Percentiles rank a stretch among this genome's conserved stretches.
Conservation (phyloP, 768 basidiomycete species). For the Boletus reticuloceps region DNA sequence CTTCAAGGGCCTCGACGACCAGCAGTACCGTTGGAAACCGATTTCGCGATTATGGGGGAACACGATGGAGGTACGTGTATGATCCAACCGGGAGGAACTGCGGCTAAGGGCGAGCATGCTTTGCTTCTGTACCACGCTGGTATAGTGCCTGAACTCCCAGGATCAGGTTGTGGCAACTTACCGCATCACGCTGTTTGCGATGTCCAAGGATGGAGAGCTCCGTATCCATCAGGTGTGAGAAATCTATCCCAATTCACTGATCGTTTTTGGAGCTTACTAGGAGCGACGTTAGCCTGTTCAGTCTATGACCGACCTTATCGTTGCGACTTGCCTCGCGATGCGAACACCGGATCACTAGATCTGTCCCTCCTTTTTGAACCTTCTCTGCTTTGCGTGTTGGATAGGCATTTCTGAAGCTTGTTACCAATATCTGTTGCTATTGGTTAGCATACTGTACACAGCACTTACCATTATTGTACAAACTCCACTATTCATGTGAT, state of each 20-base stretch:
- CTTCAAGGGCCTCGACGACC: slow-evolving; percentile 25
- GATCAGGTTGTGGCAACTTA: slow-evolving; percentile 30
- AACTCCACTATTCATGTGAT: background rate
- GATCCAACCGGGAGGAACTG: no score
- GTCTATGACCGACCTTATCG: slow-evolving; percentile 28
- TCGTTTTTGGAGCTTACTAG: slow-evolving; percentile 3
- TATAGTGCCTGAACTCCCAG: slow-evolving; percentile 24
- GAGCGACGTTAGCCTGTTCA: slow-evolving; percentile 14
- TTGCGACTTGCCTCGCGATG: slow-evolving; percentile 32
- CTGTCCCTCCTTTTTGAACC: background rate
- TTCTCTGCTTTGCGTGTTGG: background rate
- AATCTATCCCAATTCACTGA: background rate
- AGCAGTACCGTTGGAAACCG: slow-evolving; percentile 25
- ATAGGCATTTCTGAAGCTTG: background rate
- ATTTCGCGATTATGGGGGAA: slow-evolving; percentile 10
- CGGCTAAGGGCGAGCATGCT: no score
- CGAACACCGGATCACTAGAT: slow-evolving; percentile 29
- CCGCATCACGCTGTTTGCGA: slow-evolving; percentile 27
- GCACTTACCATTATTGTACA: slow-evolving; percentile 4
- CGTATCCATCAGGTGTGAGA: slow-evolving; percentile 27
- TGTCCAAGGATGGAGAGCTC: slow-evolving; percentile 32
- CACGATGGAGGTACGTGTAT: slow-evolving; percentile 21
- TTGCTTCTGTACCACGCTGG: no score
- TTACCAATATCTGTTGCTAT: background rate
- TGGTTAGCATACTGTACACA: background rate